Conservation (phyloP, 225 moss, liverwort and hornwort genomes). For the Straminergon stramineum region DNA sequence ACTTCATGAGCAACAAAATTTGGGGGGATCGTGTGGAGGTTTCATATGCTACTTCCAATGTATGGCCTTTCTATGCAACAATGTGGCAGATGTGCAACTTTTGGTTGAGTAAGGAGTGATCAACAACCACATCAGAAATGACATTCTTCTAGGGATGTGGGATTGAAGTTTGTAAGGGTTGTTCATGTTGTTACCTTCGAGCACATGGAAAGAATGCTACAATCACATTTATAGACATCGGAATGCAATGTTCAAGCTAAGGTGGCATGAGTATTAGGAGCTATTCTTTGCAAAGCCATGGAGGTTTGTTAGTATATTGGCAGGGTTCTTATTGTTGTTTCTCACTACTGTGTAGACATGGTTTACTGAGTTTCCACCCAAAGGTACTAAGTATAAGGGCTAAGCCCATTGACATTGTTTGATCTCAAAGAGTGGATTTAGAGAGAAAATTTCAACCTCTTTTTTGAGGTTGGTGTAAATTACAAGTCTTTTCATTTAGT, state of each 20-base stretch:
- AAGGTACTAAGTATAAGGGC: background rate
- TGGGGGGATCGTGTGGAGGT: background rate
- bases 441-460: background rate
- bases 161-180: background rate
- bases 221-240: background rate
- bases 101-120: background rate
- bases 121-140: background rate
- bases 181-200: background rate
- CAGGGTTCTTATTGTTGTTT: background rate
- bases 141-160: background rate
- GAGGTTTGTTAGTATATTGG: background rate
- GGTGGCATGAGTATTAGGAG: background rate
- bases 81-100: background rate
- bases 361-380: background rate
- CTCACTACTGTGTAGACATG: background rate
- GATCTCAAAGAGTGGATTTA: rapidly evolving
- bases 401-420: background rate
- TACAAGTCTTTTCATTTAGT: background rate
- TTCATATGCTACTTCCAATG: background rate
- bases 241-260: rapidly evolving
- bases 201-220: background rate
- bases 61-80: background rate
- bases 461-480: background rate
- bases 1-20: background rate
- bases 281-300: background rate